Evolutionary conservation across 768 basidiomycete species (phyloP), one percentile per base, ranked within the genome.

Genomic region (Tricholomella constricta): DNA sequence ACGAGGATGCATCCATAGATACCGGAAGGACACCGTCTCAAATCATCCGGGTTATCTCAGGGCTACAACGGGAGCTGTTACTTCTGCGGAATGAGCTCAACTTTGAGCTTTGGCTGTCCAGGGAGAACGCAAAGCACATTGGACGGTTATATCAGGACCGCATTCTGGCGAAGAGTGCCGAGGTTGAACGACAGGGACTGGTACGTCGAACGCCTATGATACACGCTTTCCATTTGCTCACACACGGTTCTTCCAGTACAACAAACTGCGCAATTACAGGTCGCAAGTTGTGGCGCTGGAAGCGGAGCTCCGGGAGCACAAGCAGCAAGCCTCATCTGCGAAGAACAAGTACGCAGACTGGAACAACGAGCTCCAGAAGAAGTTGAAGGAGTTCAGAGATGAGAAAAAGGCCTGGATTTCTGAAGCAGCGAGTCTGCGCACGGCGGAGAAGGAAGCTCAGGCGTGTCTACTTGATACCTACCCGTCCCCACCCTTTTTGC

Each of bases 331-430:
- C 1, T 79, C 83, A 2, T 81, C 80, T 12, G 82, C 86, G 2
- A 91, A 91, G 64, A 81, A 84, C 55, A 88, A 89, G 60, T 91
- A 90, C 62, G 81, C 83, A 2, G 89, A 92, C 52, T 95, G 91
- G 88, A 91, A 91, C 58, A 78, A 74, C 3, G 85, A 91, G 54
- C 69, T 94, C n/a, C 85, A 89, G 62, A 84, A 85, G 52, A 89
- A 88, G 65, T 72, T 93, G 51, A 81, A 78, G 49, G 83, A 84
- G 44, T 76, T 91, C 44, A 78, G 91, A 43, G 89, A 91, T 45
- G 88, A 94, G 65, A 91, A 91, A 69, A 86, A 83, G 64, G 72
- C 75, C 4, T 94, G 91, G 89, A 76, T 82, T 35, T 72, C 72
- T 0, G 91, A 94, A 62, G 84, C 86, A 14, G 82, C 84, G 6